Conservation (phyloP, 106 monocot species). For the Vanilla planifolia region DNA sequence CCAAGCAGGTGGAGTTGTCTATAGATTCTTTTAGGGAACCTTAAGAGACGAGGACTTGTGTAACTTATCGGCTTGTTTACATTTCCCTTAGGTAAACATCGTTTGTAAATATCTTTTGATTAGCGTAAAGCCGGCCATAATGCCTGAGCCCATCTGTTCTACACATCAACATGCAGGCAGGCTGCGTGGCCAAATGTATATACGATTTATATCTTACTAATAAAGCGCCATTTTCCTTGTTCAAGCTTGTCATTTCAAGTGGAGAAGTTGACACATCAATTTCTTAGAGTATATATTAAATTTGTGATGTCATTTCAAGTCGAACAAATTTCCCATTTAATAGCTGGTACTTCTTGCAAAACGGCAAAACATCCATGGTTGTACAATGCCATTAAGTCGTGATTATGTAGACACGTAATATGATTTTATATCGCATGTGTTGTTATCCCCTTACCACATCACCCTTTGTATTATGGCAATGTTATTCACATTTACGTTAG, state of each 20-base stretch:
- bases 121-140: not conserved
- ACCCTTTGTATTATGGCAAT: too few relatives aligned
- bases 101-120: constrained; percentile 5
- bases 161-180: not conserved
- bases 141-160: constrained; percentile 1
- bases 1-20: not conserved
- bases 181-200: constrained; percentile 1
- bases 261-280: too few relatives aligned
- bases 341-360: too few relatives aligned
- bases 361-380: too few relatives aligned
- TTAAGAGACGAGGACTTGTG: not conserved
- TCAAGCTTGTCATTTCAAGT: not conserved
- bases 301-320: too few relatives aligned
- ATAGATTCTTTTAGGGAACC: constrained; percentile 18
- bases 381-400: too few relatives aligned
- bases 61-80: not conserved
- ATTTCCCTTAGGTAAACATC: not conserved
- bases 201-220: constrained; percentile 3
- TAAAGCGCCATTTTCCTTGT: not conserved
- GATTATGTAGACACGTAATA: too few relatives aligned
- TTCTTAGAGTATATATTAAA: too few relatives aligned
- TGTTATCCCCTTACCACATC: too few relatives aligned
- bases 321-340: too few relatives aligned
- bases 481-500: too few relatives aligned
- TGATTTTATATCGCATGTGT: too few relatives aligned